Conservation (phyloP, 176 grass and related monocot genomes). For the Carex kokanica region DNA sequence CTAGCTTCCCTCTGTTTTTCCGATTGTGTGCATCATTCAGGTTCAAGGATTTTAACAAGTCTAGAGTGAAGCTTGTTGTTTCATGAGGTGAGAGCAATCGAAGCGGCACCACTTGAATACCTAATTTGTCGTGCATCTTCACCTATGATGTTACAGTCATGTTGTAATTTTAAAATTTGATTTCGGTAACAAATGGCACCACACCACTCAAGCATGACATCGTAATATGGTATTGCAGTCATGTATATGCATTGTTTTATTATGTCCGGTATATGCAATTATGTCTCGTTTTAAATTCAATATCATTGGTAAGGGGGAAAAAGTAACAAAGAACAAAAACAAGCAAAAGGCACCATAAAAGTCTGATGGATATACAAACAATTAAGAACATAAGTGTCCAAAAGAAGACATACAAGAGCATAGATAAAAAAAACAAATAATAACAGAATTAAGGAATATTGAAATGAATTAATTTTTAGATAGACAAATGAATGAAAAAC, state of each 20-base stretch:
- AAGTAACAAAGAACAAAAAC: not conserved
- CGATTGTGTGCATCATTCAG: slow-evolving; percentile 74
- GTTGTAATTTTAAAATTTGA: not conserved
- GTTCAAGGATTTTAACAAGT: slow-evolving; percentile 76
- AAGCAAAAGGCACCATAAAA: not conserved
- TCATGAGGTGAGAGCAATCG: slow-evolving; percentile 54
- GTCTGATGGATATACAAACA: not conserved
- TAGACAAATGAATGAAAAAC: not conserved
- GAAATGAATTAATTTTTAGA: slow-evolving; percentile 16
- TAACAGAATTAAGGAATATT: not conserved
- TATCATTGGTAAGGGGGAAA: not conserved
- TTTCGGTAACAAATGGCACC: not conserved
- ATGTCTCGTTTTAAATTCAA: not conserved
- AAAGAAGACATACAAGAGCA: not conserved
- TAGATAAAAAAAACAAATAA: not conserved
- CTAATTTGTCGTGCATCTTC: slow-evolving; percentile 91
- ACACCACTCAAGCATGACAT: not conserved
- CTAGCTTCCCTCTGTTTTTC: slow-evolving; percentile 73
- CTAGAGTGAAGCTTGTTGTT: slow-evolving; percentile 69
- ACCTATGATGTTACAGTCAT: slow-evolving; percentile 38
- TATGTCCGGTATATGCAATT: not conserved
- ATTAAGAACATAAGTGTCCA: not conserved
- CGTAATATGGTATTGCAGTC: not conserved
- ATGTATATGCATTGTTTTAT: not conserved
- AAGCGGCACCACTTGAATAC: slow-evolving; percentile 83